Conservation (phyloP, 2,329 filamentous ascomycete species). For the Fusarium chaquense region DNA sequence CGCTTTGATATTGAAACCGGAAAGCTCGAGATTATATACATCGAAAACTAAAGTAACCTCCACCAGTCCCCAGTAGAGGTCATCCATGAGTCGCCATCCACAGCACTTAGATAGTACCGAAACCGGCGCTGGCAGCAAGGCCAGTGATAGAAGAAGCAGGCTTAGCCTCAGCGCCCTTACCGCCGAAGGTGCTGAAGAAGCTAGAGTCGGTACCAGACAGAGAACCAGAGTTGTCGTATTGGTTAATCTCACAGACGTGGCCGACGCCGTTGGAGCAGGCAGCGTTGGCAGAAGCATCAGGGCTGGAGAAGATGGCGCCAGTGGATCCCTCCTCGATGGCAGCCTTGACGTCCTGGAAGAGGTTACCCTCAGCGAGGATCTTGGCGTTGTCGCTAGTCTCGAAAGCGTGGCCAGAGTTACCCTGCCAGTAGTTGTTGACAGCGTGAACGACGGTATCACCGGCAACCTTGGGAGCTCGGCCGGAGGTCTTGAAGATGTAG, state of each 20-base stretch:
- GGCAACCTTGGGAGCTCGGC: slow-evolving; percentile 68
- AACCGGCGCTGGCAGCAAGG: slow-evolving; percentile 58
- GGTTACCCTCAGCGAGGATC: slow-evolving; percentile 68
- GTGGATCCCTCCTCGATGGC: slow-evolving; percentile 52
- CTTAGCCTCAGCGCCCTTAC: slow-evolving; percentile 62
- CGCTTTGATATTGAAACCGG: background rate
- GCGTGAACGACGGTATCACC: slow-evolving; percentile 68
- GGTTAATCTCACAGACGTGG: slow-evolving; percentile 63
- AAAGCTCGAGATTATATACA: slow-evolving; percentile 17
- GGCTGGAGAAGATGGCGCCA: slow-evolving; percentile 52
- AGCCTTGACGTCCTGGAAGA: slow-evolving; percentile 66
- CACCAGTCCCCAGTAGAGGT: background rate
- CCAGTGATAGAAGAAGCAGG: slow-evolving; percentile 51
- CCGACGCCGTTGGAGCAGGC: slow-evolving; percentile 60
- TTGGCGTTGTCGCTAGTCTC: slow-evolving; percentile 58
- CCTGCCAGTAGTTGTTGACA: slow-evolving; percentile 72
- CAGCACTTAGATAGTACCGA: slow-evolving; percentile 56
- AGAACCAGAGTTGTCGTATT: slow-evolving; percentile 56
- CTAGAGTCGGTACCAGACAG: slow-evolving; percentile 57
- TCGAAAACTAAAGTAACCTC: background rate
- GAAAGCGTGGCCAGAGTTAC: slow-evolving; percentile 68
- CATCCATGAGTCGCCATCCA: background rate
- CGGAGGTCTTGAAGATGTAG: slow-evolving; percentile 70
- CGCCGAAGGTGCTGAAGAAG: slow-evolving; percentile 63
- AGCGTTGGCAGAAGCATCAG: slow-evolving; percentile 52